Evolutionary conservation across 345 rosid species (phyloP), one percentile per base, ranked within the genome.

Genomic region (Euphorbia tirucalli): DNA sequence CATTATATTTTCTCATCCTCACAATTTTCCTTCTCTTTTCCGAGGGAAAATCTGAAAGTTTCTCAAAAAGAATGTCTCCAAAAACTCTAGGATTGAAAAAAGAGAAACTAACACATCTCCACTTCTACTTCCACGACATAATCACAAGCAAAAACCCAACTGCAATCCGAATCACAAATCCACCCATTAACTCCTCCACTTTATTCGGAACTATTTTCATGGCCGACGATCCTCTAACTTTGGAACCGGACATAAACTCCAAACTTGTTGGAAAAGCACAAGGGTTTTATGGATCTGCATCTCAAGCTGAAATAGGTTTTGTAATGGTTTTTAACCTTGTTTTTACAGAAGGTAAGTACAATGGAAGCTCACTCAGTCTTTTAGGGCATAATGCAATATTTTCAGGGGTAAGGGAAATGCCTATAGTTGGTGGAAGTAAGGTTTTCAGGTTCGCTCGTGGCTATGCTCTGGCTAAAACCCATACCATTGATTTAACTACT

Each of bases 81-180:
- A 21, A 31, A 7, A 15, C n/a, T 30, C n/a, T 71, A 71, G 61
- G 74, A 24, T 11, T 71, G 14, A 61, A 58, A 24, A 19, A 49
- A 28, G 66, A 81, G 73, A 81, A 84, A 71, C 78, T 82, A 9
- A 78, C 75, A 79, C 87, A 82, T 65, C 82, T 79, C 41, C 83
- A 68, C 72, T 80, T 84, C 76, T 80, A 80, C 74, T 71, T 76
- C 68, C 84, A 82, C 11, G 83, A 81, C 67, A 73, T 74, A 11
- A 35, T 73, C 31, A 37, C 59, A 1, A 81, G 80, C 0, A 76
- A 32, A 27, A 75, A 77, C 77, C 71, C 71, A 0, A 83, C 76
- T 1, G 71, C 78, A 6, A 57, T 79, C 13, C 52, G 44, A 0
- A 78, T 86, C 2, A 85, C 80, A 19, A 19, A 66, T 16, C 75